Conservation (phyloP, 768 basidiomycete genomes). For the Lentinula raphanica region DNA sequence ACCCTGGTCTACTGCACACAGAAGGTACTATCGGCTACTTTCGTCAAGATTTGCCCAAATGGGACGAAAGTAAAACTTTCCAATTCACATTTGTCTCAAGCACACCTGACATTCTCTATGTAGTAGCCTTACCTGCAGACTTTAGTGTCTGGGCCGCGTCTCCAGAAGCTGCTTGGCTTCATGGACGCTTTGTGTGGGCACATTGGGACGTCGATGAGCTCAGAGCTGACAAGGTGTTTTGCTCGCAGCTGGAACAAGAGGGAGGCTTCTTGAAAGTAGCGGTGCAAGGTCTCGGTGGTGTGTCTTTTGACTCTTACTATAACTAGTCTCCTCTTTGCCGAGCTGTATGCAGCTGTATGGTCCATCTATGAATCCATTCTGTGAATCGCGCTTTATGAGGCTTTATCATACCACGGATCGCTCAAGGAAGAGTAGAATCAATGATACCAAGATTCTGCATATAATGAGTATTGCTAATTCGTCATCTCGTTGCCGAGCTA, state of each 20-base stretch:
- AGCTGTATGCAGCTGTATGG: too few species aligned
- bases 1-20: neutral
- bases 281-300: neutral
- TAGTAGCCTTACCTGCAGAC: neutral
- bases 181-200: slow-evolving; percentile 4
- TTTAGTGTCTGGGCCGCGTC: slow-evolving; percentile 1
- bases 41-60: neutral
- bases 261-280: neutral
- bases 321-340: neutral
- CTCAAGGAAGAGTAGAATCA: too few species aligned
- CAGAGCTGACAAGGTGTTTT: neutral
- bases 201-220: slow-evolving; percentile 5
- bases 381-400: too few species aligned
- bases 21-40: neutral
- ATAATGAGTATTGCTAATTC: too few species aligned
- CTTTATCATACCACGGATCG: too few species aligned
- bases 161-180: neutral
- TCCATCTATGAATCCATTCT: too few species aligned
- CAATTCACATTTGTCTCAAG: neutral
- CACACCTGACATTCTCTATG: neutral
- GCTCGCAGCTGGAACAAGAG: neutral
- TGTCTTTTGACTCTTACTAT: neutral
- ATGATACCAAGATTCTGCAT: too few species aligned
- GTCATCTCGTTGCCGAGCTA: too few species aligned
- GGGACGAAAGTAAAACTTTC: neutral